These are phyloP conservation scores for Penicillium tannophilum DNA, from an alignment of 495 filamentous ascomycete species.

Conservation along the genomic window DNA sequence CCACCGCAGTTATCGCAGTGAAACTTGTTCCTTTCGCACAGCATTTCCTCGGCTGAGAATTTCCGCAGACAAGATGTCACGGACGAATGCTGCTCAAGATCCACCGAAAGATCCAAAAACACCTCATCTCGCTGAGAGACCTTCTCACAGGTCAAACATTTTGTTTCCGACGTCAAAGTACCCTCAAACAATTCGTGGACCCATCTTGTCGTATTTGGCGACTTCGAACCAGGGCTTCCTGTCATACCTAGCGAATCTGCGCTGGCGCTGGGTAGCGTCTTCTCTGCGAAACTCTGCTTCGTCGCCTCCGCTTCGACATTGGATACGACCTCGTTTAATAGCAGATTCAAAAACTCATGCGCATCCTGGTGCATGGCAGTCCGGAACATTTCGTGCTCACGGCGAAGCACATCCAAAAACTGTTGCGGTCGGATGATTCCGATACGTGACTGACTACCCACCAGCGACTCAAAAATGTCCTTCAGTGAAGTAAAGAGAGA, in stretches of 20 bases:
- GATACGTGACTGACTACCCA: slow-evolving; percentile 76
- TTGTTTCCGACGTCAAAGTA: slow-evolving; percentile 90
- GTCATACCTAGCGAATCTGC: slow-evolving; percentile 46
- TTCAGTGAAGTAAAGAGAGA: slow-evolving; percentile 92
- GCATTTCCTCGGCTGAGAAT: slow-evolving; percentile 98
- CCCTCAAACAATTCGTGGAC: slow-evolving; percentile 98
- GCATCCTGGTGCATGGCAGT: slow-evolving; percentile 97
- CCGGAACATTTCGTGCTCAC: slow-evolving; percentile 97
- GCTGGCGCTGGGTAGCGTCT: slow-evolving; percentile 38
- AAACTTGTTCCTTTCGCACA: slow-evolving; percentile 97
- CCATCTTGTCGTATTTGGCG: slow-evolving; percentile 71
- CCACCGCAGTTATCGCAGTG: slow-evolving; percentile 98
- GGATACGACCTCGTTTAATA: slow-evolving; percentile 94
- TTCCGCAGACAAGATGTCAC: slow-evolving; percentile 94
- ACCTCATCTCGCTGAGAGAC: slow-evolving; percentile 93
- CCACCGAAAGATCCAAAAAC: slow-evolving; percentile 93
- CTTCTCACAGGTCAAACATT: slow-evolving; percentile 95
- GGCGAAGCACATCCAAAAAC: slow-evolving; percentile 89
- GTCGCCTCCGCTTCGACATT: slow-evolving; percentile 85
- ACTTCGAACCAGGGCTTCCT: slow-evolving; percentile 48
- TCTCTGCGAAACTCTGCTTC: slow-evolving; percentile 45
- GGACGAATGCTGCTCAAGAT: slow-evolving; percentile 92
- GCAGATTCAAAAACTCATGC: slow-evolving; percentile 92
- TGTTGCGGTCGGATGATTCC: slow-evolving; percentile 92
- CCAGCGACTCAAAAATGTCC: slow-evolving; percentile 93